Conservation (phyloP, 805 yeast genomes). For the Candida oleophila region DNA sequence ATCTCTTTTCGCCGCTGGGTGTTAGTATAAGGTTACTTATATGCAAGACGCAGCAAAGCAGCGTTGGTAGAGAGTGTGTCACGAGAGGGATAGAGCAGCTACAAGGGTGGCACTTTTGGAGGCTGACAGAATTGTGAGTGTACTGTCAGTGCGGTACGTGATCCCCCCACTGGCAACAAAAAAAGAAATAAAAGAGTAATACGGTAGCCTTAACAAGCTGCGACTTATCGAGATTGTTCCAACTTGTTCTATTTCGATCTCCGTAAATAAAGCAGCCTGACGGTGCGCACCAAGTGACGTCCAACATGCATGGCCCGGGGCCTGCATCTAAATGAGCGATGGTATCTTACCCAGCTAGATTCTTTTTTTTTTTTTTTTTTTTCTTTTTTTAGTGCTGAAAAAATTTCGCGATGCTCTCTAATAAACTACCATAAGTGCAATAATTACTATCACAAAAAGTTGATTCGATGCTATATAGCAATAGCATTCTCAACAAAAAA, state of each 20-base stretch:
- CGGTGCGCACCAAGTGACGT: too few species aligned
- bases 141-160: too few species aligned
- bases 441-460: background rate
- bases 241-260: background rate
- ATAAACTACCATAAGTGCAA: background rate
- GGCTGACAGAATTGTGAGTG: too few species aligned
- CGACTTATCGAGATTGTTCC: background rate
- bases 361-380: background rate
- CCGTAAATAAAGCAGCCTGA: background rate
- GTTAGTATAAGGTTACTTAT: background rate
- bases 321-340: background rate
- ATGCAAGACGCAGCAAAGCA: background rate
- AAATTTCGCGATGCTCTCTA: constrained; percentile 1
- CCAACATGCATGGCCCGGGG: background rate
- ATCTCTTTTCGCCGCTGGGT: background rate
- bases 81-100: too few species aligned
- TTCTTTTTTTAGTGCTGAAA: background rate
- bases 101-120: too few species aligned
- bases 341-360: background rate
- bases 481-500: constrained; percentile 1
- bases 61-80: too few species aligned
- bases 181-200: background rate
- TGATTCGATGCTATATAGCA: background rate
- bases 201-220: background rate
- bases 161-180: background rate